Conservation (phyloP, 805 yeast genomes). For the Starmerella riodocensis region DNA sequence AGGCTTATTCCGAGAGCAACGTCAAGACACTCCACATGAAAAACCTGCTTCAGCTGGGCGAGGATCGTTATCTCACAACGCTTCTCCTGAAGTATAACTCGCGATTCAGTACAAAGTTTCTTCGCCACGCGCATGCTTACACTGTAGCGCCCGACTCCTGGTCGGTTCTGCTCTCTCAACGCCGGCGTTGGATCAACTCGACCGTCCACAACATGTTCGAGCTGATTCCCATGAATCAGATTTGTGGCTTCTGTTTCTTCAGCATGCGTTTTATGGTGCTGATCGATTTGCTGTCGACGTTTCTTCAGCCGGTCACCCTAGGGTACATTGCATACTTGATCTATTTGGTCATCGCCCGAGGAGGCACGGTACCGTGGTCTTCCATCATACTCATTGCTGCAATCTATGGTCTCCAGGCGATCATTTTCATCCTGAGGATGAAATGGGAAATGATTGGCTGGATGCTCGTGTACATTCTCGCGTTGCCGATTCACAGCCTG, state of each 20-base stretch:
- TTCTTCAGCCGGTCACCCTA: constrained; percentile 49
- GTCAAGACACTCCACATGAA: constrained; percentile 48
- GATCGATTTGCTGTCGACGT: constrained; percentile 44
- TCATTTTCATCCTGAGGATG: constrained; percentile 37
- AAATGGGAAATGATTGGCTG: constrained; percentile 39
- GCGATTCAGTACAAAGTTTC: constrained; percentile 40
- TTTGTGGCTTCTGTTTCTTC: constrained; percentile 55
- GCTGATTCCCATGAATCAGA: constrained; percentile 43
- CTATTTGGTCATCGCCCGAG: constrained; percentile 36
- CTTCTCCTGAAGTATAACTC: constrained; percentile 46
- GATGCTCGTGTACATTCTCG: constrained; percentile 43
- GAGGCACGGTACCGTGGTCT: constrained; percentile 40
- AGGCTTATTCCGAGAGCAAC: constrained; percentile 41
- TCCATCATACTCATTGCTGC: constrained; percentile 43
- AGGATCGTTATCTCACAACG: constrained; percentile 46
- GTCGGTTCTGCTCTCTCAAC: constrained; percentile 45
- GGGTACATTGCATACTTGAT: constrained; percentile 37
- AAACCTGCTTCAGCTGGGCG: constrained; percentile 49
- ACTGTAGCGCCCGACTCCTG: constrained; percentile 49
- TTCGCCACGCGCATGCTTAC: constrained; percentile 46
- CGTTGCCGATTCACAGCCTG: constrained; percentile 47
- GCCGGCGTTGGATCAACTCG: constrained; percentile 58
- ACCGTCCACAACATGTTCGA: constrained; percentile 52
- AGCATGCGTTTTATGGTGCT: constrained; percentile 49
- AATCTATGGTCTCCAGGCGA: constrained; percentile 46